These are phyloP conservation scores for Annulohypoxylon truncatum DNA, from an alignment of 2,329 filamentous ascomycete genomes.

Conservation along the genomic window DNA sequence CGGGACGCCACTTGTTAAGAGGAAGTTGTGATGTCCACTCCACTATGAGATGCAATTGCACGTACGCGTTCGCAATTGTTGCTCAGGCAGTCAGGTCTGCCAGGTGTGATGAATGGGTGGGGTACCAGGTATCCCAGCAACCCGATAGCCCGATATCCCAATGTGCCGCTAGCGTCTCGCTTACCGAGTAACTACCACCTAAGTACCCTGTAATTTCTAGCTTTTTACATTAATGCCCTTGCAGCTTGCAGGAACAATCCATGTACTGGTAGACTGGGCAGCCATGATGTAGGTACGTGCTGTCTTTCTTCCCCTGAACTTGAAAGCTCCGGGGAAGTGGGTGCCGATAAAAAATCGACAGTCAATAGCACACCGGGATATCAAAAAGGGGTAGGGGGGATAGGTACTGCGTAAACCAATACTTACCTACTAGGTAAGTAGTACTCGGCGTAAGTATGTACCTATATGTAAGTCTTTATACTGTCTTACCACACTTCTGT, in stretches of 20 bases:
- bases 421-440: not conserved
- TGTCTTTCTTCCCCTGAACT: not conserved
- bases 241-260: constrained; percentile 23
- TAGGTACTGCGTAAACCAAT: not conserved
- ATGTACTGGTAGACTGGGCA: no score
- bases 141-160: constrained; percentile 24
- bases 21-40: not conserved
- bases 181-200: not conserved
- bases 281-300: not conserved
- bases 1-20: constrained; percentile 9
- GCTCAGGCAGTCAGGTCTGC: not conserved
- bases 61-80: constrained; percentile 29
- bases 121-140: constrained; percentile 20
- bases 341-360: not conserved
- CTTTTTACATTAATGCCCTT: constrained; percentile 24
- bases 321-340: constrained; percentile 1
- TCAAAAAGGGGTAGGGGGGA: not conserved
- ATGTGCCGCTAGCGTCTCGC: constrained; percentile 29
- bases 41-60: not conserved
- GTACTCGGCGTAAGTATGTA: no score
- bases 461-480: not conserved
- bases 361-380: not conserved
- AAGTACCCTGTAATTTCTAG: not conserved
- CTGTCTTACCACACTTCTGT: constrained; percentile 6
- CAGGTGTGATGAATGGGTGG: constrained; percentile 22